Evolutionary conservation across 2,329 filamentous ascomycete genomes (phyloP).

Genomic region (Dactylellina leptospora): DNA sequence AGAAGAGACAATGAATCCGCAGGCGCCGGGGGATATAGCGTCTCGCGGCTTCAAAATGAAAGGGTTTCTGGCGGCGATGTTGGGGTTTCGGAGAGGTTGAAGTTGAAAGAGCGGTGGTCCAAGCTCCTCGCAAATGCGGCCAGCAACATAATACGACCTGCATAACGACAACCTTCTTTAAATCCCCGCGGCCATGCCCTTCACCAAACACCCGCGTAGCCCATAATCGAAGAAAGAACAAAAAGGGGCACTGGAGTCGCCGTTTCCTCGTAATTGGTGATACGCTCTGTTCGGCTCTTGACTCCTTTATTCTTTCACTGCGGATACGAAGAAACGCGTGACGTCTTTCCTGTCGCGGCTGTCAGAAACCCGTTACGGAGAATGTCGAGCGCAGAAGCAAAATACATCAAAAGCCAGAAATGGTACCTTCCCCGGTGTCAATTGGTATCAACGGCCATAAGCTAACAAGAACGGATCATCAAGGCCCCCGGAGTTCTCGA

Average conservation of each 20-base stretch:
- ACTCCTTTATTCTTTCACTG: neutral
- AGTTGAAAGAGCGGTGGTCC: neutral
- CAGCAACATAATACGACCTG: neutral
- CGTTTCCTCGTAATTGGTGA: neutral
- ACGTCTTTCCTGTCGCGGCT: conserved; percentile 26
- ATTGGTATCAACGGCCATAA: neutral
- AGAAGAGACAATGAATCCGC: neutral
- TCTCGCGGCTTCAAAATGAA: neutral
- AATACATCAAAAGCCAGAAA: conserved; percentile 52
- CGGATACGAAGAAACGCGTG: conserved; percentile 19
- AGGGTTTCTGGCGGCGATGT: conserved; percentile 1
- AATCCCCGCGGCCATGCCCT: neutral
- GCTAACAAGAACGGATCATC: neutral
- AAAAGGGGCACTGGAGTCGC: neutral
- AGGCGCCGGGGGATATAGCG: neutral
- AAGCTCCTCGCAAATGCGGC: conserved; percentile 1
- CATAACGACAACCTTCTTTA: conserved; percentile 1
- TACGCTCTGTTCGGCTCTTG: neutral
- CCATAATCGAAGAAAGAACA: neutral
- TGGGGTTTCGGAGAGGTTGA: conserved; percentile 7
- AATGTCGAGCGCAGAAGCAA: conserved; percentile 50
- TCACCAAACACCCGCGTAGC: neutral
- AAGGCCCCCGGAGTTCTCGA: conserved; percentile 81
- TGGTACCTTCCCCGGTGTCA: conserved; percentile 19
- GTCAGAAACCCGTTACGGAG: neutral